These are phyloP conservation scores for Eurotiales sp. DNA, from an alignment of 2,329 filamentous ascomycete species.

Conservation along the genomic window DNA sequence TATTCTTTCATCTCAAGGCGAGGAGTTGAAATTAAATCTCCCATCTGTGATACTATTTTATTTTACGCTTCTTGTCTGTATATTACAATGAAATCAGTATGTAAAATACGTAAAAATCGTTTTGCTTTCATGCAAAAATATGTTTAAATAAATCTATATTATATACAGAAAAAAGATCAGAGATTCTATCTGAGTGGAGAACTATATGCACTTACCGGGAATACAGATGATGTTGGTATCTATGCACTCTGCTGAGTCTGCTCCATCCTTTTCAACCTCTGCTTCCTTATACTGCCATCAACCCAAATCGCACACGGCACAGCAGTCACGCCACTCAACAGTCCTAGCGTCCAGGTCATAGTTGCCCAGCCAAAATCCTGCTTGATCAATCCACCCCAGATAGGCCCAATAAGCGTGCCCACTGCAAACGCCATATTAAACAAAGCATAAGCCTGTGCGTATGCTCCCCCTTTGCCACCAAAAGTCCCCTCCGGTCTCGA, in stretches of 20 bases:
- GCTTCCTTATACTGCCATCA: constrained; percentile 14
- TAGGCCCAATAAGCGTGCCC: constrained; percentile 58
- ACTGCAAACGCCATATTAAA: constrained; percentile 61
- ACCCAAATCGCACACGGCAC: constrained; percentile 19
- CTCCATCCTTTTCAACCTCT: not conserved
- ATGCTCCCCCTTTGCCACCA: constrained; percentile 55
- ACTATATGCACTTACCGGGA: not conserved
- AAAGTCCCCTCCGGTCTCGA: constrained; percentile 57
- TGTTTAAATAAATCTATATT: no score
- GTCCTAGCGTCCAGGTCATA: constrained; percentile 27
- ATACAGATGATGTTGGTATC: not conserved
- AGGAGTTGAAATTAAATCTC: no score
- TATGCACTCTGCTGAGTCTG: no score
- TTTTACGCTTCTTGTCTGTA: no score
- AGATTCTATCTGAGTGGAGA: not conserved
- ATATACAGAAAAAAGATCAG: not conserved
- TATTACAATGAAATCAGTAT: not conserved
- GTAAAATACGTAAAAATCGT: not conserved
- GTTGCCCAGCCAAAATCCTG: constrained; percentile 30
- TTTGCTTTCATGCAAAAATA: not conserved
- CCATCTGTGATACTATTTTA: not conserved
- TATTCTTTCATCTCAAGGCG: no score
- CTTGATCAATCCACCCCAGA: constrained; percentile 49
- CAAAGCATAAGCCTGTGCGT: constrained; percentile 63
- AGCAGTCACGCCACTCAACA: constrained; percentile 25